Base-by-base conservation (phyloP, 1,284 basidiomycete genomes). In the Coriolopsis trogii region DNA sequence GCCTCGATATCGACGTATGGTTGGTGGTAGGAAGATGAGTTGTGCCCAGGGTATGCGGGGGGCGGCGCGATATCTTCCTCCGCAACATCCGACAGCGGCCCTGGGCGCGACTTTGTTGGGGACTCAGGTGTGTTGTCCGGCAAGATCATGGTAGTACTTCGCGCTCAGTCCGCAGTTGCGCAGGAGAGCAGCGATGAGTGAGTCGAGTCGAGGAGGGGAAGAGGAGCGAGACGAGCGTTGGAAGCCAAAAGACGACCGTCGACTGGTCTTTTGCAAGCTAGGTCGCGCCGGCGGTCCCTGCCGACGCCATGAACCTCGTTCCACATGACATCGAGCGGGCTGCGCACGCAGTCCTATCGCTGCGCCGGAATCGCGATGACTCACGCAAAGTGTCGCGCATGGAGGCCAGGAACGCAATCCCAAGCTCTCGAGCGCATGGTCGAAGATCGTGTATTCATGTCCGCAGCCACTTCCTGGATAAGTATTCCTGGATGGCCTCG, bases 121-220 rank as follows among this genome's bases (percentile, higher is more conserved):
- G 63, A 64, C 34, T 48, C 34, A 16, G 63, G 63, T 18, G 52
- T 59, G 21, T 67, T 59, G 46, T 68, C 65, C n/a, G 59, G 56
- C 34, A 67, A 49, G 39, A 69, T 67, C 67, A 70, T 70, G 53
- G 41, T 49, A 36, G 30, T 23, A 29, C 20, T 12, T 16, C 15
- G 33, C 31, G 43, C 18, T 36, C 10, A 15, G 28, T 8, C 38
- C 34, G 30, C 40, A 28, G 34, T 34, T 39, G n/a, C 39, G 39
- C 24, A 29, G 26, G 18, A 33, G 12, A 41, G 33, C 10, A 26
- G 18, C 24, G 25, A 31, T 8, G 8, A 20, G 13, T 10, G 10
- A 28, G 18, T 15, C n/a, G 36, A 7, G 13, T 20, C n/a, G n/a
- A 7, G 33, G 10, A 34, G n/a, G n/a, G 13, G 31, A 20, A 31